phyloP scores from a whole-genome alignment of 345 rosid genomes.

The Stellera chamaejasme region DNA sequence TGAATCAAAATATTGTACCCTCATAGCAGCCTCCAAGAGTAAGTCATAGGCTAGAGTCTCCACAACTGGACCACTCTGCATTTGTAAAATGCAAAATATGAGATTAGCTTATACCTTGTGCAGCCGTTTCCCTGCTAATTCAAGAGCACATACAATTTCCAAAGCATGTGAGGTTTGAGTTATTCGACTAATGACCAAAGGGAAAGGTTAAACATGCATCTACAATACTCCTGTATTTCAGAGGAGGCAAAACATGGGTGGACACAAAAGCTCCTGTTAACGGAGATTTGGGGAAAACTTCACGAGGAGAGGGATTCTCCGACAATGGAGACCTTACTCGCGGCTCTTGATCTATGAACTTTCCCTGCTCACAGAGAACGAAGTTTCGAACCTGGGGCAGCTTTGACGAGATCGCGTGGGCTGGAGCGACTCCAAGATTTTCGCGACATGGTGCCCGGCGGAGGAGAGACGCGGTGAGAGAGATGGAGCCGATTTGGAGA shows the following conservation, averaged over 20 bases:
- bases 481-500: too few species aligned
- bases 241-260: conserved; percentile 45
- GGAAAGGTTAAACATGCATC: too few species aligned
- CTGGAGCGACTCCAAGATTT: too few species aligned
- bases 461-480: too few species aligned
- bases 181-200: too few species aligned
- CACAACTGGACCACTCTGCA: conserved; percentile 83
- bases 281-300: conserved; percentile 41
- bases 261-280: conserved; percentile 20
- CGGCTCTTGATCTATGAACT: conserved; percentile 32
- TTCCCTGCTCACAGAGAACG: conserved; percentile 21
- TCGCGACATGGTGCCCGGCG: too few species aligned
- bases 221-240: conserved; percentile 22
- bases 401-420: too few species aligned
- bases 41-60: conserved; percentile 95
- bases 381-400: too few species aligned
- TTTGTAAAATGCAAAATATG: conserved; percentile 9
- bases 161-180: too few species aligned
- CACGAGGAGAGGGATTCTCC: conserved; percentile 31
- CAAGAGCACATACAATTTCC: too few species aligned
- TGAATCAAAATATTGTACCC: conserved; percentile 61
- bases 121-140: too few species aligned
- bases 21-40: conserved; percentile 82
- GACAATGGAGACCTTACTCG: conserved; percentile 59
- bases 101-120: neutral